A percentile compares a stretch with the other conserved stretches of the same genome.
phyloP scores from a whole-genome alignment of 2,329 filamentous ascomycete genomes.

The Cytospora piceae region DNA sequence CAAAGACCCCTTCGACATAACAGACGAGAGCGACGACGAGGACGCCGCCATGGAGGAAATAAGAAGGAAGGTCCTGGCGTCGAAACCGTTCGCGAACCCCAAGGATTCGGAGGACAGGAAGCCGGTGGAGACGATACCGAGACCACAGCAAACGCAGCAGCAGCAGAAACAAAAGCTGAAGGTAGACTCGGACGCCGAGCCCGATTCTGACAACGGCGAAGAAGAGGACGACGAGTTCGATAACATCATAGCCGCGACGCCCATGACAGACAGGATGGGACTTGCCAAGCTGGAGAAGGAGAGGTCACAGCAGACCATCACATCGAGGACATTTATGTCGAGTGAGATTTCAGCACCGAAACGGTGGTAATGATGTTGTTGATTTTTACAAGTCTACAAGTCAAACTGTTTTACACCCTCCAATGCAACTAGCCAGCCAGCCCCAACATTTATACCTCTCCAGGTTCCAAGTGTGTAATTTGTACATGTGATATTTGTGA shows the following conservation, averaged over 20 bases:
- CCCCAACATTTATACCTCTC: neutral
- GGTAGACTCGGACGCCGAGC: constrained; percentile 68
- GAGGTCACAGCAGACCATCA: constrained; percentile 50
- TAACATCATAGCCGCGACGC: constrained; percentile 88
- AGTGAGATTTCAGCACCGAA: constrained; percentile 53
- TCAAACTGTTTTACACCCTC: neutral
- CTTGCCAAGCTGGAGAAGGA: constrained; percentile 61
- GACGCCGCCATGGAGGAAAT: constrained; percentile 89
- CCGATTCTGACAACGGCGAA: constrained; percentile 47
- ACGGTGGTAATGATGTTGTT: constrained; percentile 42
- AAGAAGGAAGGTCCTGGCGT: constrained; percentile 84
- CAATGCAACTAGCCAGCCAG: neutral
- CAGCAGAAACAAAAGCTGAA: constrained; percentile 60
- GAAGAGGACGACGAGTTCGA: constrained; percentile 79
- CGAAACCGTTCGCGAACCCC: constrained; percentile 80
- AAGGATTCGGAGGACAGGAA: constrained; percentile 54
- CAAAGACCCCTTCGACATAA: constrained; percentile 73
- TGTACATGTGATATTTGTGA: neutral
- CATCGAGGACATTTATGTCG: constrained; percentile 56
- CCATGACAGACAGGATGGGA: constrained; percentile 84
- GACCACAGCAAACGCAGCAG: constrained; percentile 55
- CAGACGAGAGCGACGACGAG: constrained; percentile 80
- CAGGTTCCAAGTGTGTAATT: neutral
- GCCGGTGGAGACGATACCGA: constrained; percentile 63
- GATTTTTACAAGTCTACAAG: neutral